These are phyloP conservation scores for Rhodamnia rubescens DNA, from an alignment of 345 rosid genomes.

Conservation along the genomic window DNA sequence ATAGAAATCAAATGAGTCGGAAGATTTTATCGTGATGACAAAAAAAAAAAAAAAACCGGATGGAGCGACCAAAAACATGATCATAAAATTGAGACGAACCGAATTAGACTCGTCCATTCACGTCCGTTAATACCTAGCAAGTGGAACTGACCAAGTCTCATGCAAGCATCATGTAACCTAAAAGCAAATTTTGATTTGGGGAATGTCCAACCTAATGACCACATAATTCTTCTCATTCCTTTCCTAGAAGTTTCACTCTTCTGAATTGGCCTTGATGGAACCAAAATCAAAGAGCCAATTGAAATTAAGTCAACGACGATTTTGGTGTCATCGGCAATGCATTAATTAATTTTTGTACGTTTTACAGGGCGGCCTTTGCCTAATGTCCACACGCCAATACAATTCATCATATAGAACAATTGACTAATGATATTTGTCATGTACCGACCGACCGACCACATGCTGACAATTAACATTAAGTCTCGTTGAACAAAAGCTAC, in stretches of 20 bases:
- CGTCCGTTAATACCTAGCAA: neutral
- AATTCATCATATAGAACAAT: neutral
- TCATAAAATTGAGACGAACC: neutral
- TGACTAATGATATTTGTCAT: neutral
- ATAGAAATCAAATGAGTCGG: accelerated
- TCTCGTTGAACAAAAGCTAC: neutral
- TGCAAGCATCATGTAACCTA: neutral
- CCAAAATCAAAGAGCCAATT: neutral
- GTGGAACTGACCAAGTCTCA: neutral
- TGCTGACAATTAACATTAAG: neutral
- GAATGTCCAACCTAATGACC: neutral
- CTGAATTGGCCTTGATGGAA: neutral
- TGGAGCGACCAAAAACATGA: accelerated
- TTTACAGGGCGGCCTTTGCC: neutral
- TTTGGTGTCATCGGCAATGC: neutral
- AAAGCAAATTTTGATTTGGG: neutral
- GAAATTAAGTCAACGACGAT: neutral
- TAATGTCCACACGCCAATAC: neutral
- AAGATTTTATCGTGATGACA: neutral
- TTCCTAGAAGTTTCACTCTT: neutral
- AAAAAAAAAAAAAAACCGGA: accelerated
- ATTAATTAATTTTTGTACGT: neutral
- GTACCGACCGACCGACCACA: neutral
- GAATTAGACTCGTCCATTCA: neutral
- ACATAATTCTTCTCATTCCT: neutral